A percentile compares a stretch with the other conserved stretches of the same genome.
Evolutionary conservation across 306 rosid genomes (phyloP).

Genomic region (Citrullus amarus): DNA sequence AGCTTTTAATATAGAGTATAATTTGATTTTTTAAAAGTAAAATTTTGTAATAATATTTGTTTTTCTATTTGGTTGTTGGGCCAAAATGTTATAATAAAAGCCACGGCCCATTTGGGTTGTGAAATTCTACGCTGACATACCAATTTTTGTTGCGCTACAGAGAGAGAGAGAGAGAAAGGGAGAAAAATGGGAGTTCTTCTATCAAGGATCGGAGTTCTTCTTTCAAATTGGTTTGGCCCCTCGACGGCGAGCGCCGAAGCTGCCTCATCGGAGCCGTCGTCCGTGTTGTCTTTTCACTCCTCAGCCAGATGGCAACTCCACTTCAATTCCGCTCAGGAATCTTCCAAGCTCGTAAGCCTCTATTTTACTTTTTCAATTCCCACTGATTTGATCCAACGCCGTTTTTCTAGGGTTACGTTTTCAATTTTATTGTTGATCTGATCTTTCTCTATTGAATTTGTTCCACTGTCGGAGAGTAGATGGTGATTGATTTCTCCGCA

Average conservation of each 20-base stretch:
- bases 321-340: constrained; percentile 30
- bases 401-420: background rate
- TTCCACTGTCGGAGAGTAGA: constrained; percentile 16
- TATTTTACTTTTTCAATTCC: background rate
- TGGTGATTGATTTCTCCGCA: constrained; percentile 85
- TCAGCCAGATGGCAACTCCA: constrained; percentile 65
- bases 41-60: too few relatives aligned
- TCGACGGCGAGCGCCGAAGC: background rate
- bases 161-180: background rate
- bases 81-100: background rate
- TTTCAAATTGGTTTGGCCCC: background rate
- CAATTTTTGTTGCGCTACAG: background rate
- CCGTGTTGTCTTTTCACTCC: constrained; percentile 45
- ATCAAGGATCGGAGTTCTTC: background rate
- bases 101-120: background rate
- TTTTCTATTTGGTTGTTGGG: background rate
- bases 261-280: constrained; percentile 15
- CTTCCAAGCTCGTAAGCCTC: constrained; percentile 39
- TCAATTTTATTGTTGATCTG: background rate
- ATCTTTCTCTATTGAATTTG: background rate
- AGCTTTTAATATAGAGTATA: too few relatives aligned
- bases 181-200: background rate
- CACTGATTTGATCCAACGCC: background rate
- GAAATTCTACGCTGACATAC: background rate
- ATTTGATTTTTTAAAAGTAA: too few relatives aligned